Base-by-base conservation (phyloP, 1,139 yeast species). In the Nakaseomyces uthaithaninus region DNA sequence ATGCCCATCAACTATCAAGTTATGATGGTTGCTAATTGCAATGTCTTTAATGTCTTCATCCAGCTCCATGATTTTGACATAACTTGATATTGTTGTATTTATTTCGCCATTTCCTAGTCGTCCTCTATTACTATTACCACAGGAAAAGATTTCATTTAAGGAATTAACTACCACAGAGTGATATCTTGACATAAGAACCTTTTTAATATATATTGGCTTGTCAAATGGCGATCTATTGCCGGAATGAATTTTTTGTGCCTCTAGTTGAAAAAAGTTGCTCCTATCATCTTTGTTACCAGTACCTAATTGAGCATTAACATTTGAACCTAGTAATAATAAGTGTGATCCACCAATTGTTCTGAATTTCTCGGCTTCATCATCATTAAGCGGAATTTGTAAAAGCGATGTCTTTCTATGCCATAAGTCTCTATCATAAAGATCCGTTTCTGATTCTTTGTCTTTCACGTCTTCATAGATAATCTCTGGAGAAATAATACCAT, bases 81-180 rank as follows among this genome's bases (percentile, higher is more conserved):
- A 55, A 65, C 73, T 33, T 57, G 61, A 49, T 62, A 72, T 45
- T 50, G 60, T 57, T 64, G 71, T 38, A 46, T 57, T 47, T 54
- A 63, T 63, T 2, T 60, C 55, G 11, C 70, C 69, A 45, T 72
- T 72, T 0, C 94, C 95, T 17, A 84, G 61, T 40, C 94, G 65
- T 2, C 94, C 95, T 43, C 81, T 66, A 1, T 81, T 69, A 1
- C 83, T 81, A 30, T 76, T 68, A 1, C 95, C 95, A 50, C 81
- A 74, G 0, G 80, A 63, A 45, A 63, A 75, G 0, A 84, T 50
- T 37, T 69, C 68, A 3, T 75, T 75, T 1, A 46, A 75, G 12
- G 68, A 66, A 0, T 89, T 76, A 2, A 81, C 51, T 0, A 80
- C 60, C 1, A 80, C 61, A 0, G 89, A 70, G 55, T 84, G 94